These are phyloP conservation scores for Malania oleifera DNA, from an alignment of 164 flowering plant genomes.

Conservation along the genomic window DNA sequence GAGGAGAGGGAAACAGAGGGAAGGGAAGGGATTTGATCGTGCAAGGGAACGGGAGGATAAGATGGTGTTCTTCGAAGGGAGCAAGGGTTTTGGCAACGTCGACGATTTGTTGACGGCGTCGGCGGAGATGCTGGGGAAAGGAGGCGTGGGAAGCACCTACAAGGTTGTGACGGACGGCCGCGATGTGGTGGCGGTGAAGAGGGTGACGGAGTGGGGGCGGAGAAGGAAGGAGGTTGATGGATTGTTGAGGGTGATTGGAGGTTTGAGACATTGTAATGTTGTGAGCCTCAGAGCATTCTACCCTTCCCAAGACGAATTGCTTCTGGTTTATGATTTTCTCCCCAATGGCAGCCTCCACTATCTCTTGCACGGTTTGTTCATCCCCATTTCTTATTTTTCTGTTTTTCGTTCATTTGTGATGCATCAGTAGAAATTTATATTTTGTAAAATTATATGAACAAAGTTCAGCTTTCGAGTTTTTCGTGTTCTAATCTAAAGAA, in stretches of 20 bases:
- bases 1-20: constrained; percentile 1
- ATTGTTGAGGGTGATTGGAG: constrained; percentile 35
- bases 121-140: constrained; percentile 59
- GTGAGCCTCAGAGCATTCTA: constrained; percentile 48
- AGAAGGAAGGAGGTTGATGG: constrained; percentile 37
- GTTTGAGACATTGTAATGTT: constrained; percentile 37
- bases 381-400: too few species aligned
- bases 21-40: not conserved
- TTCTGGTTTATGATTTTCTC: constrained; percentile 48
- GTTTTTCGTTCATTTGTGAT: too few species aligned
- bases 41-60: constrained; percentile 13
- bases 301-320: constrained; percentile 38
- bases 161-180: constrained; percentile 44
- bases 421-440: too few species aligned
- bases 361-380: constrained; percentile 52
- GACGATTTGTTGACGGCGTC: constrained; percentile 46
- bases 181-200: constrained; percentile 41
- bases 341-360: constrained; percentile 45
- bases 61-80: constrained; percentile 23
- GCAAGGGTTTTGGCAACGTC: constrained; percentile 11
- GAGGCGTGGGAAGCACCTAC: constrained; percentile 47
- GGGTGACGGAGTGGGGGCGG: constrained; percentile 29
- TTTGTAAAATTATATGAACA: too few species aligned
- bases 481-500: too few species aligned
- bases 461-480: too few species aligned